phyloP scores from a whole-genome alignment of 169 alveolate species.

The Plasmodium gallinaceum region DNA sequence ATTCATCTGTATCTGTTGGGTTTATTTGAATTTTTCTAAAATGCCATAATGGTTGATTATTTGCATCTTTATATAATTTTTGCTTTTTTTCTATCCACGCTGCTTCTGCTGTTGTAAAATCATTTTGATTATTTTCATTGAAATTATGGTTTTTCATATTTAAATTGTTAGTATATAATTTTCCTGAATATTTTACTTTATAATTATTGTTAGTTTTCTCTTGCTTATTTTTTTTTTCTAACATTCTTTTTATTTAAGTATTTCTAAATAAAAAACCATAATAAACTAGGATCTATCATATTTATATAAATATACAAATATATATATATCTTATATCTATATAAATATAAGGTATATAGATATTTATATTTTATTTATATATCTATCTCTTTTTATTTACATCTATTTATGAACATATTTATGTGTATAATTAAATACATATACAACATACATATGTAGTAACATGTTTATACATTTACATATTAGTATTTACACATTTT shows the following conservation, averaged over 20 bases:
- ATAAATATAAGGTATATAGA: too few species aligned
- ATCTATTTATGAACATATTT: too few species aligned
- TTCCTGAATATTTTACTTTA: conserved; percentile 42
- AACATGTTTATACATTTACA: not conserved
- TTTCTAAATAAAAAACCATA: conserved; percentile 9
- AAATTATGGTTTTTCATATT: conserved; percentile 38
- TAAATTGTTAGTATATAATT: conserved; percentile 23
- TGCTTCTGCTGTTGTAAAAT: conserved; percentile 76
- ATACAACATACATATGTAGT: not conserved
- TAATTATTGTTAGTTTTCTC: conserved; percentile 23
- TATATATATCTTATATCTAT: not conserved
- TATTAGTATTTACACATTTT: too few species aligned
- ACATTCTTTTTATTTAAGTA: conserved; percentile 15
- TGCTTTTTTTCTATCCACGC: conserved; percentile 81
- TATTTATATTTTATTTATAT: too few species aligned
- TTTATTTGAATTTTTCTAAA: conserved; percentile 83
- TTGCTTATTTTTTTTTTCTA: conserved; percentile 26
- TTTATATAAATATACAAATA: not conserved
- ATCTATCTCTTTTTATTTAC: too few species aligned
- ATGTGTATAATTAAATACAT: too few species aligned
- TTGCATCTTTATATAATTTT: conserved; percentile 83
- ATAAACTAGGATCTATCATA: not conserved
- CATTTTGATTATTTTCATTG: conserved; percentile 57
- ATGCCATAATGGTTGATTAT: conserved; percentile 87
- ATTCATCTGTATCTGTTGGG: conserved; percentile 82